phyloP scores from a whole-genome alignment of 208 protist genomes.

The Eutreptiella sp. region DNA sequence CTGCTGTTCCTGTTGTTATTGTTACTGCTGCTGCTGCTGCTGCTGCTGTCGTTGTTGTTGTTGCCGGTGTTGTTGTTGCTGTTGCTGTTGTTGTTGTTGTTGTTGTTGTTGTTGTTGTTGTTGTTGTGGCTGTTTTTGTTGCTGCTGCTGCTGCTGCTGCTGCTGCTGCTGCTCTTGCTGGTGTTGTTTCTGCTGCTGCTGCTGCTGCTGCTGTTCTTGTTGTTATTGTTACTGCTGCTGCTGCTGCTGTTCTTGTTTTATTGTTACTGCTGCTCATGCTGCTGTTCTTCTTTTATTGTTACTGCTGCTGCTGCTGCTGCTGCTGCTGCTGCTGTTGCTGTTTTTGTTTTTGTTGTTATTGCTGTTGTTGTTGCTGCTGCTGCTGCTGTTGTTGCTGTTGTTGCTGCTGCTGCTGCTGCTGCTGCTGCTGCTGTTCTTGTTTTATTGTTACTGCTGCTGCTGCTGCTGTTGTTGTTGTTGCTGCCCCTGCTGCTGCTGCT shows the following conservation, averaged over 20 bases:
- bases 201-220: slow-evolving; percentile 15
- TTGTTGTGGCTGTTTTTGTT: slow-evolving; percentile 2
- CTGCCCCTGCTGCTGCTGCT: neutral
- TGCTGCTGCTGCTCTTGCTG: slow-evolving; percentile 14
- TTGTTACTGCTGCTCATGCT: neutral
- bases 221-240: slow-evolving; percentile 18
- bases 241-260: slow-evolving; percentile 20
- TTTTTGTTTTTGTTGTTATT: slow-evolving; percentile 6
- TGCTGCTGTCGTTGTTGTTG: slow-evolving; percentile 15
- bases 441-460: slow-evolving; percentile 2
- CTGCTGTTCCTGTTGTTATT: slow-evolving; percentile 14
- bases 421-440: slow-evolving; percentile 1
- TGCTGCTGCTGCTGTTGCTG: slow-evolving; percentile 3
- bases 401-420: slow-evolving; percentile 4
- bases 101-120: slow-evolving; percentile 16
- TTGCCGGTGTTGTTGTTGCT: slow-evolving; percentile 8
- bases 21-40: slow-evolving; percentile 18
- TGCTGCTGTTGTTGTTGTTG: slow-evolving; percentile 2
- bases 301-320: neutral
- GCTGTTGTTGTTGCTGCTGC: slow-evolving; percentile 11
- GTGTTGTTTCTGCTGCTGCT: slow-evolving; percentile 3
- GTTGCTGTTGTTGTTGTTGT: slow-evolving; percentile 15
- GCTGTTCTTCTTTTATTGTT: slow-evolving; percentile 7
- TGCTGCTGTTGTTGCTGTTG: slow-evolving; percentile 15
- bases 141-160: slow-evolving; percentile 10